Evolutionary conservation across 2,329 filamentous ascomycete species (phyloP), one percentile per base, ranked within the genome.

Genomic region (Aspergillus neotritici): DNA sequence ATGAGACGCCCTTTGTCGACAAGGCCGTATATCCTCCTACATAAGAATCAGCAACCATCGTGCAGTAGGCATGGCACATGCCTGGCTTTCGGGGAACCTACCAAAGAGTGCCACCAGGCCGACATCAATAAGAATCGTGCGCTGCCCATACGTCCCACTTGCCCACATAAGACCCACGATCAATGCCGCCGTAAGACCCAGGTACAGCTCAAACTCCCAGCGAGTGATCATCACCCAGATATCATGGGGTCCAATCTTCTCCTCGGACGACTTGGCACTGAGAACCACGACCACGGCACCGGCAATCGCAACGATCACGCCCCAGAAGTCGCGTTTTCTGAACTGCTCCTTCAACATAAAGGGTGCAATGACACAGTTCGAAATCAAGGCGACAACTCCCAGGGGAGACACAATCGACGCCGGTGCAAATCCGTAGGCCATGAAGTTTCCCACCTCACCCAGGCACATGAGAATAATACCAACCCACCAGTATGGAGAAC

Each of bases 391-490:
- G 10, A 98, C 93, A n/a, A 98, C 93, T 8, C 93, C 93, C 5
- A 98, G 75, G 0, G 93, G 93, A 29, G 90, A 96, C 33, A 98
- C 93, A 57, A 98, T 96, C 11, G 93, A 97, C 6, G 93, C 93
- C 3, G 93, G 93, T 25, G 93, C 93, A 64, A 98, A 98, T 16
- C 93, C 93, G 61, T 98, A 98, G 0, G 93, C 93, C 50, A 98
- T 72, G 61, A 98, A 98, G 65, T 98, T 98, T 40, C 93, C 93
- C 61, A 86, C 84, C 70, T 98, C 93, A 44, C 93, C 93, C 16
- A 95, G 71, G 1, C 84, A 88, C 80, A 98, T 98, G 47, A 98
- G 75, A 12, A 94, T 78, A 53, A 97, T 91, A 14, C 93, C 93
- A 28, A 83, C 70, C 93, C 93, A 98, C 93, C 93, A 98, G 62